Percentiles rank a stretch among this genome's conserved stretches.
Conservation (phyloP, 2,329 filamentous ascomycete genomes). For the Hymenoscyphus linearis region DNA sequence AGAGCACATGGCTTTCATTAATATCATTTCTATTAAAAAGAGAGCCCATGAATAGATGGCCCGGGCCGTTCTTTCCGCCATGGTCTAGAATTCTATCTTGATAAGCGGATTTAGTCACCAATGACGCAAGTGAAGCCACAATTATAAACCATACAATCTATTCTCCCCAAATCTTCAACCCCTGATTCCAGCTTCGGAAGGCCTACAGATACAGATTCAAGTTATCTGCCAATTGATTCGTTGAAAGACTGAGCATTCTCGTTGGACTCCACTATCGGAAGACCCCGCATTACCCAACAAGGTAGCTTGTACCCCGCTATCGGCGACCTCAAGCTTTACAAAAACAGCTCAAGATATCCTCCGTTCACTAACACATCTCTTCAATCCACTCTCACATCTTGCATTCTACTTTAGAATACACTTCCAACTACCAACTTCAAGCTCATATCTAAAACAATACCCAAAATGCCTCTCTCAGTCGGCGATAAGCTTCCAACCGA, state of each 20-base stretch:
- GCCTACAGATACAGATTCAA: no score
- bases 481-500: slow-evolving; percentile 80
- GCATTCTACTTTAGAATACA: not conserved
- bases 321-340: not conserved
- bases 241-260: slow-evolving; percentile 26
- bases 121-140: slow-evolving; percentile 76
- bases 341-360: not conserved
- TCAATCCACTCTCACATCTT: not conserved
- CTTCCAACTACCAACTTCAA: not conserved
- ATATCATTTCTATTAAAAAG: not conserved
- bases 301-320: not conserved
- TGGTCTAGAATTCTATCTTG: not conserved
- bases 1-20: not conserved
- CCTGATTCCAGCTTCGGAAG: not conserved
- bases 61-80: not conserved
- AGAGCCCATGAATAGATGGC: not conserved
- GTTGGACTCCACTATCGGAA: slow-evolving; percentile 1
- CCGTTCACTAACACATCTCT: slow-evolving; percentile 1
- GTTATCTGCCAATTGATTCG: not conserved
- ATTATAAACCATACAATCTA: slow-evolving; percentile 35
- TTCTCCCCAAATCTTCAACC: not conserved
- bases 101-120: slow-evolving; percentile 28
- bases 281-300: not conserved
- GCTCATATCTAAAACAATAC: not conserved
- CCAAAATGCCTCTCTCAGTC: slow-evolving; percentile 41